These are phyloP conservation scores for Suhomyces prunicola DNA, from an alignment of 805 yeast genomes.

Conservation along the genomic window DNA sequence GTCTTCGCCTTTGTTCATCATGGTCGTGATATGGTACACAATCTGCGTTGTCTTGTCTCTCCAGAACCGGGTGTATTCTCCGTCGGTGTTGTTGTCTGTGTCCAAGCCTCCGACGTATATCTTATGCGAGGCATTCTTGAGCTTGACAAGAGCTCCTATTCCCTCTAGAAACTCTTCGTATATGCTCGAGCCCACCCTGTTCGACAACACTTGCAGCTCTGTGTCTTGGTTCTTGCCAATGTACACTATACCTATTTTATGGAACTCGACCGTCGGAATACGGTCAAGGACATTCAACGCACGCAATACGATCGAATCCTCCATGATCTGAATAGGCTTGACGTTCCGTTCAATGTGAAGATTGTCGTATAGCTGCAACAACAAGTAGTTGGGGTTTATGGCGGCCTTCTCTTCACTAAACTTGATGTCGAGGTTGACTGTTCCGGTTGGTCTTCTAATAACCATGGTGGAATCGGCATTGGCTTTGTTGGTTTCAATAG, in stretches of 20 bases:
- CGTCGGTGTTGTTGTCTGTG: conserved; percentile 65
- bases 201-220: conserved; percentile 64
- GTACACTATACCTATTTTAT: conserved; percentile 75
- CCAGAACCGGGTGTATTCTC: conserved; percentile 73
- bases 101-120: conserved; percentile 79
- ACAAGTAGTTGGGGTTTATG: conserved; percentile 41
- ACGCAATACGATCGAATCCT: conserved; percentile 41
- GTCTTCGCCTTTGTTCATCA: conserved; percentile 60
- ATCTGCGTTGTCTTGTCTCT: conserved; percentile 66
- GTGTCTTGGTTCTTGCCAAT: conserved; percentile 63
- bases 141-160: conserved; percentile 58
- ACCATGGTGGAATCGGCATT: conserved; percentile 53
- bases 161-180: conserved; percentile 58
- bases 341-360: conserved; percentile 28
- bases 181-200: conserved; percentile 58
- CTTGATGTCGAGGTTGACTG: conserved; percentile 43
- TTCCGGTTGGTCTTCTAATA: conserved; percentile 67
- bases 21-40: conserved; percentile 73
- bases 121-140: conserved; percentile 47
- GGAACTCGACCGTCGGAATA: conserved; percentile 73
- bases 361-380: conserved; percentile 51
- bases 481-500: conserved; percentile 50
- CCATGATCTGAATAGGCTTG: conserved; percentile 51
- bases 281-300: conserved; percentile 67
- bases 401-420: conserved; percentile 17